Base-by-base conservation (phyloP, 768 basidiomycete species). In the Pulveroboletus sp. region DNA sequence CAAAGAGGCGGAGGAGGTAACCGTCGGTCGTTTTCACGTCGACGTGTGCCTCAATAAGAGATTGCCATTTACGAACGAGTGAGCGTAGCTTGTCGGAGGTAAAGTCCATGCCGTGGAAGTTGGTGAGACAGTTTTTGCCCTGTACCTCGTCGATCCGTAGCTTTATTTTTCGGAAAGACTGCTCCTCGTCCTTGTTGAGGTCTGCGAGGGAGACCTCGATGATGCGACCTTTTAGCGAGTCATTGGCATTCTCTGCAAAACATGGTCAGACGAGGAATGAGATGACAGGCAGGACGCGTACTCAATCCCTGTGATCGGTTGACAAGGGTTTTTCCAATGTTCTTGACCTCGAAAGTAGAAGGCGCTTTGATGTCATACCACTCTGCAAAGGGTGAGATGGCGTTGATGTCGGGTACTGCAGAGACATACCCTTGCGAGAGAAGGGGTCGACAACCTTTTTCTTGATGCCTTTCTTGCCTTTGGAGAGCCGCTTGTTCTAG, bases 71-170 rank as follows among this genome's bases (percentile, higher is more conserved):
- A 72, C 95, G 91, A 62, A 99, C 97, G 66, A 99, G 94, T 43
- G 97, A 98, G 49, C 97, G 94, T 58, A 98, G 87, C 76, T 98
- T 98, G 85, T 99, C 97, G 50, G 95, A 97, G 54, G 97, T 98
- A 78, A 99, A 97, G 77, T 95, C 92, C 95, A 99, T 98, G 70
- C 97, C 97, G 74, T 95, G 90, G 90, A 99, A 99, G 75, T 94
- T 95, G 71, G 97, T 98, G 47, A 98, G 81, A 80, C 94, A 97
- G 80, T 93, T 97, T 80, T 94, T 95, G 76, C 97, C 97, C 76
- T 97, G 88, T 51, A 92, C 79, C 65, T 94, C 91, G 69, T 97
- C 94, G 65, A 98, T 81, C 66, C 94, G 90, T 71, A 99, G 85
- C 78, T 94, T 94, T 71, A 99, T 94, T 83, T 99, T 98, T 69